phyloP scores from a whole-genome alignment of 164 flowering plant species.

The Echeveria elegans region DNA sequence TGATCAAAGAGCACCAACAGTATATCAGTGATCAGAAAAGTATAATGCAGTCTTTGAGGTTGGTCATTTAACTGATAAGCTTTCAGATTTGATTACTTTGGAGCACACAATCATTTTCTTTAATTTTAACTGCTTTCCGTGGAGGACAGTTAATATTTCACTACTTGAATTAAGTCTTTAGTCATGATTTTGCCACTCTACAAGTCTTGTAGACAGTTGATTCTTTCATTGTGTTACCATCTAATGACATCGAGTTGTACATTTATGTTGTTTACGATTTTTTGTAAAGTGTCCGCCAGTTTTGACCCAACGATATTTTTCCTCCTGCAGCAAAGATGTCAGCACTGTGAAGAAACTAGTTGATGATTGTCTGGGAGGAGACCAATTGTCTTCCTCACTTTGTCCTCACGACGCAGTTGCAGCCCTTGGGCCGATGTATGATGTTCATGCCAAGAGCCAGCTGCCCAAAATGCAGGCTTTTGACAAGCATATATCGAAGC shows the following conservation, averaged over 20 bases:
- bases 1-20: constrained; percentile 61
- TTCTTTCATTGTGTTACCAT: too few relatives aligned
- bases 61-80: too few relatives aligned
- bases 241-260: too few relatives aligned
- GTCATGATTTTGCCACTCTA: too few relatives aligned
- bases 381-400: constrained; percentile 73
- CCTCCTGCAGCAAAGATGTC: constrained; percentile 86
- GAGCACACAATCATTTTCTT: too few relatives aligned
- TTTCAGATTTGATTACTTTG: too few relatives aligned
- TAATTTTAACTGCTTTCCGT: too few relatives aligned
- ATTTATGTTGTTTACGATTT: too few relatives aligned
- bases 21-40: constrained; percentile 67
- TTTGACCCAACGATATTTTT: background rate
- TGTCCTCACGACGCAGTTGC: constrained; percentile 99
- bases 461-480: constrained; percentile 77
- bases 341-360: constrained; percentile 88
- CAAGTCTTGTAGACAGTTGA: too few relatives aligned
- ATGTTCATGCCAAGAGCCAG: constrained; percentile 82
- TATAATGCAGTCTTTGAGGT: constrained; percentile 97
- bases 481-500: constrained; percentile 50
- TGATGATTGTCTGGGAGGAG: constrained; percentile 62
- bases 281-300: too few relatives aligned
- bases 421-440: constrained; percentile 98
- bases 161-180: too few relatives aligned
- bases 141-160: too few relatives aligned